Conservation (phyloP, 129 eudicot genomes). For the Scalesia atractyloides region DNA sequence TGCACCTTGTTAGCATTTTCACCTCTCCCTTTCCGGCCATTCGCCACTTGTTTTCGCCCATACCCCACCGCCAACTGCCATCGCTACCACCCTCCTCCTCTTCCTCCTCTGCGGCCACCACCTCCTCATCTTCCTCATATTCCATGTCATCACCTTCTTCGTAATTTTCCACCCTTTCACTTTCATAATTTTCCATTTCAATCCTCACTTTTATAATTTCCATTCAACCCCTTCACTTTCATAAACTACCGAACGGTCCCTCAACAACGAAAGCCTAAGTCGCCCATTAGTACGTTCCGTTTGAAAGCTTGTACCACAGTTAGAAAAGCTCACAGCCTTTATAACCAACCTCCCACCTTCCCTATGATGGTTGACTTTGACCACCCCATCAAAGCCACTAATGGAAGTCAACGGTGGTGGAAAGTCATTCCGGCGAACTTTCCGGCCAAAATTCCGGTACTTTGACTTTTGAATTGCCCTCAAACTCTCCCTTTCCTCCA, state of each 20-base stretch:
- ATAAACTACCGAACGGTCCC: slow-evolving; percentile 26
- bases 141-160: slow-evolving; percentile 18
- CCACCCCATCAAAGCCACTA: slow-evolving; percentile 51
- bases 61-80: slow-evolving; percentile 37
- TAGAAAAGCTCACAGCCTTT: slow-evolving; percentile 50
- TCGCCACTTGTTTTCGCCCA: slow-evolving; percentile 37
- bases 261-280: slow-evolving; percentile 59
- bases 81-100: slow-evolving; percentile 13
- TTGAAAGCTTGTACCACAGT: slow-evolving; percentile 44
- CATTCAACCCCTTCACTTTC: slow-evolving; percentile 28
- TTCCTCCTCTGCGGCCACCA: neutral
- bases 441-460: slow-evolving; percentile 36
- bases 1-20: slow-evolving; percentile 58
- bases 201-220: no score
- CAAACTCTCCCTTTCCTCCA: slow-evolving; percentile 35
- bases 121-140: neutral
- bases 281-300: slow-evolving; percentile 70
- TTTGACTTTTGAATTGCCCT: slow-evolving; percentile 25
- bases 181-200: slow-evolving; percentile 8
- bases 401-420: slow-evolving; percentile 90
- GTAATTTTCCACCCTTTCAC: slow-evolving; percentile 18
- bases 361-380: slow-evolving; percentile 58
- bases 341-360: slow-evolving; percentile 81
- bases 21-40: slow-evolving; percentile 39
- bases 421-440: slow-evolving; percentile 37